phyloP scores from a whole-genome alignment of 192 early-diverging fungal species.

The Umbelopsis isabellina region DNA sequence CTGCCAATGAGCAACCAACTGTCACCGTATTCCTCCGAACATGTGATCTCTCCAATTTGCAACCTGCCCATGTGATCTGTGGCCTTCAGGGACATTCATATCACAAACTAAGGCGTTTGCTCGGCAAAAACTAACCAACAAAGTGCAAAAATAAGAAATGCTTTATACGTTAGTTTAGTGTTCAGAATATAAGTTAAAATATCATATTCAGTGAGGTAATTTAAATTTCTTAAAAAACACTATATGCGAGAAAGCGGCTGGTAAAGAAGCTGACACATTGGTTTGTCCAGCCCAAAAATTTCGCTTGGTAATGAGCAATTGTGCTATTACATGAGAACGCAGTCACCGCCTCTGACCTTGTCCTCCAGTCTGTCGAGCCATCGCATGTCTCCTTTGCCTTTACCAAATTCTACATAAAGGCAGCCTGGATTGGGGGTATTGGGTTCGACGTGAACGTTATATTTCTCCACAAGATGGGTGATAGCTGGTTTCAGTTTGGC shows the following conservation, averaged over 20 bases:
- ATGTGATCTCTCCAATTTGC: slow-evolving; percentile 14
- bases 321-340: slow-evolving; percentile 32
- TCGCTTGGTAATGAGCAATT: slow-evolving; percentile 2
- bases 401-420: slow-evolving; percentile 57
- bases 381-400: slow-evolving; percentile 47
- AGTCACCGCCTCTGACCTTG: slow-evolving; percentile 25
- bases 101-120: not conserved
- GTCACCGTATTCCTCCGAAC: slow-evolving; percentile 23
- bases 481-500: slow-evolving; percentile 75
- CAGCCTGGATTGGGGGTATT: slow-evolving; percentile 63
- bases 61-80: slow-evolving; percentile 4
- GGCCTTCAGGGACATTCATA: not conserved
- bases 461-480: slow-evolving; percentile 53
- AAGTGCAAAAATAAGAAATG: no score
- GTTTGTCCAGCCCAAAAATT: not conserved
- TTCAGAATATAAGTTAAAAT: no score
- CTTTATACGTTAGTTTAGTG: no score
- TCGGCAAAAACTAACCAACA: no score
- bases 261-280: no score
- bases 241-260: no score
- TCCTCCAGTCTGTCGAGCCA: slow-evolving; percentile 46
- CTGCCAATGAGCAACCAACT: slow-evolving; percentile 18
- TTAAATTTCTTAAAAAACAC: no score
- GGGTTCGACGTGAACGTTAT: slow-evolving; percentile 50
- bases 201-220: no score